Percentiles rank a stretch among this genome's conserved stretches.
Evolutionary conservation across 306 rosid genomes (phyloP).

Genomic region (Lagenaria siceraria): DNA sequence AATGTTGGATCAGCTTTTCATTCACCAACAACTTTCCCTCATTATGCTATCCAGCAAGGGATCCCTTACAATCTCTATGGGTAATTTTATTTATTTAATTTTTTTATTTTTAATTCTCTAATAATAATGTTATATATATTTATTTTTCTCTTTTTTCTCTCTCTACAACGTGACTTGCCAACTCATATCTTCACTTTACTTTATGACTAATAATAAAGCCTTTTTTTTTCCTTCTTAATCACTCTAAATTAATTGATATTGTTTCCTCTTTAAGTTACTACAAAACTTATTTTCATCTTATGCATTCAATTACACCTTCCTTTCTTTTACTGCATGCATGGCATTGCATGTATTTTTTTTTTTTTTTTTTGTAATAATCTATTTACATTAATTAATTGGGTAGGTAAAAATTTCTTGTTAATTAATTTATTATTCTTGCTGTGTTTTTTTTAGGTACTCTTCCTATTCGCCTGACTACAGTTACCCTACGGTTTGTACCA

Average conservation of each 20-base stretch:
- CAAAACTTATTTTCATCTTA: background rate
- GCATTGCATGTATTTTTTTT: background rate
- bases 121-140: too few relatives aligned
- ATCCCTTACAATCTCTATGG: slow-evolving; percentile 82
- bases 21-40: slow-evolving; percentile 86
- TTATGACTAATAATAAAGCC: slow-evolving; percentile 9
- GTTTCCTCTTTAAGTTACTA: background rate
- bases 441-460: slow-evolving; percentile 58
- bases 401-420: background rate
- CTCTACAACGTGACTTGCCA: slow-evolving; percentile 55
- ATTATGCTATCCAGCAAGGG: slow-evolving; percentile 92
- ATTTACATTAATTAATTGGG: background rate
- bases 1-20: slow-evolving; percentile 67
- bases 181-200: slow-evolving; percentile 31
- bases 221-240: background rate
- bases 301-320: background rate
- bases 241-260: background rate
- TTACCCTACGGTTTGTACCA: slow-evolving; percentile 76
- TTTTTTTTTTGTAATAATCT: too few relatives aligned
- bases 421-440: background rate
- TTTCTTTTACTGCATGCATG: background rate
- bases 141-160: background rate
- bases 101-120: too few relatives aligned
- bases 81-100: slow-evolving; percentile 12
- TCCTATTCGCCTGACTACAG: slow-evolving; percentile 86